phyloP scores from a whole-genome alignment of 805 yeast genomes.

The Myxozyma mucilagina region DNA sequence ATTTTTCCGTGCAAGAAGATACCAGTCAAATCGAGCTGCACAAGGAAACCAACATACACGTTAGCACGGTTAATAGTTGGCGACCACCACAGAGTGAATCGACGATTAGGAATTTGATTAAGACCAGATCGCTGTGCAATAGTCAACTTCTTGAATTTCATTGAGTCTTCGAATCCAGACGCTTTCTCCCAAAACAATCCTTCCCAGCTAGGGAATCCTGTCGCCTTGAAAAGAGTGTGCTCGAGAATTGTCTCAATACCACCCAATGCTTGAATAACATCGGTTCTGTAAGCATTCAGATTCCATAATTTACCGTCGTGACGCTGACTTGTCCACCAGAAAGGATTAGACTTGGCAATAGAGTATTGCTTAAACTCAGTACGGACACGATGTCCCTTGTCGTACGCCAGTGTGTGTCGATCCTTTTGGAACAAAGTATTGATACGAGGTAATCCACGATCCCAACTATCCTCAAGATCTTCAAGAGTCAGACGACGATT shows the following conservation, averaged over 20 bases:
- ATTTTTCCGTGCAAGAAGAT: conserved; percentile 96
- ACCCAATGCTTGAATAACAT: conserved; percentile 94
- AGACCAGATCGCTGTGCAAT: conserved; percentile 97
- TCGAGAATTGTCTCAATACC: conserved; percentile 95
- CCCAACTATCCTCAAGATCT: conserved; percentile 94
- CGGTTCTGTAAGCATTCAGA: conserved; percentile 86
- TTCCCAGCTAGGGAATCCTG: conserved; percentile 98
- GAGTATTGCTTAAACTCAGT: conserved; percentile 74
- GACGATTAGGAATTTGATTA: conserved; percentile 94
- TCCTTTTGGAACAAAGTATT: conserved; percentile 94
- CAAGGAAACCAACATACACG: conserved; percentile 95
- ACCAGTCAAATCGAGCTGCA: conserved; percentile 94
- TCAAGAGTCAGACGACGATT: conserved; percentile 86
- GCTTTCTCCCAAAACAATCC: conserved; percentile 98
- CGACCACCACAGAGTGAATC: conserved; percentile 99
- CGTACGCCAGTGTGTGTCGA: conserved; percentile 89
- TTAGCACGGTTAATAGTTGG: conserved; percentile 98
- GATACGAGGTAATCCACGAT: conserved; percentile 93
- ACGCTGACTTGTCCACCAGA: conserved; percentile 93
- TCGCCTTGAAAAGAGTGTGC: conserved; percentile 92
- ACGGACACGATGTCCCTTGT: conserved; percentile 87
- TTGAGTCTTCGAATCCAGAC: conserved; percentile 93
- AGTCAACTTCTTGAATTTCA: conserved; percentile 91
- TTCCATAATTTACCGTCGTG: conserved; percentile 98
- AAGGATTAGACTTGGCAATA: conserved; percentile 74